A percentile compares a stretch with the other conserved stretches of the same genome.
Conservation (phyloP, 164 flowering plant genomes). For the Platanus orientalis region DNA sequence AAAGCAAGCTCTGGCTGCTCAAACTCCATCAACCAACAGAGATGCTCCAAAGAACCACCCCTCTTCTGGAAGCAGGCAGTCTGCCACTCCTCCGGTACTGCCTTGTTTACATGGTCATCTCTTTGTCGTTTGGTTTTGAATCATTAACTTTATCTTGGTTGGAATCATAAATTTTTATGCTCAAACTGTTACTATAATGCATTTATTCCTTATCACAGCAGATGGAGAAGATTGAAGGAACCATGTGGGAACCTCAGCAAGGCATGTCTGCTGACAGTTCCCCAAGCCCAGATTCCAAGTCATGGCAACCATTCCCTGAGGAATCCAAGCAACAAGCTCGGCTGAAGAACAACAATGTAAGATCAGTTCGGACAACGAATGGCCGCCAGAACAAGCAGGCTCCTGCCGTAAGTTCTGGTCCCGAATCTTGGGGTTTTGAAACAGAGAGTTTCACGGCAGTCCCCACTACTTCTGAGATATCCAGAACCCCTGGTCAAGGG, state of each 20-base stretch:
- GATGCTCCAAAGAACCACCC: conserved; percentile 32
- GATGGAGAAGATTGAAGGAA: conserved; percentile 50
- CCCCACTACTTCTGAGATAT: conserved; percentile 43
- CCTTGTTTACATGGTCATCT: neutral
- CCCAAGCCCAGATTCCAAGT: conserved; percentile 40
- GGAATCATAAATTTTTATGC: neutral
- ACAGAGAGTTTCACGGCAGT: conserved; percentile 70
- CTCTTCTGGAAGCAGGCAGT: conserved; percentile 28
- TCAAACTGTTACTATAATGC: neutral
- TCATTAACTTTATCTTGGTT: too few relatives aligned
- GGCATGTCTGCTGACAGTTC: conserved; percentile 36
- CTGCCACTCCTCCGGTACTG: conserved; percentile 42
- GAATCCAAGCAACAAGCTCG: conserved; percentile 31
- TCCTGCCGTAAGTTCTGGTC: conserved; percentile 25
- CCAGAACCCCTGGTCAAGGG: conserved; percentile 27
- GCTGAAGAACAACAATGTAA: conserved; percentile 22
- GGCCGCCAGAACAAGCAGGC: conserved; percentile 41
- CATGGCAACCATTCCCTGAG: conserved; percentile 47
- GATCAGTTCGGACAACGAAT: conserved; percentile 67
- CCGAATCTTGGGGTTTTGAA: conserved; percentile 74
- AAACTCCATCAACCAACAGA: too few relatives aligned
- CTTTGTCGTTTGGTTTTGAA: neutral
- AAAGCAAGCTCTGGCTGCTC: conserved; percentile 65
- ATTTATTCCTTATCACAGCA: conserved; percentile 20
- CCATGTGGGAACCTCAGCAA: conserved; percentile 52